These are phyloP conservation scores for Ceratobasidium sp. DNA, from an alignment of 1,284 basidiomycete genomes.

Conservation along the genomic window DNA sequence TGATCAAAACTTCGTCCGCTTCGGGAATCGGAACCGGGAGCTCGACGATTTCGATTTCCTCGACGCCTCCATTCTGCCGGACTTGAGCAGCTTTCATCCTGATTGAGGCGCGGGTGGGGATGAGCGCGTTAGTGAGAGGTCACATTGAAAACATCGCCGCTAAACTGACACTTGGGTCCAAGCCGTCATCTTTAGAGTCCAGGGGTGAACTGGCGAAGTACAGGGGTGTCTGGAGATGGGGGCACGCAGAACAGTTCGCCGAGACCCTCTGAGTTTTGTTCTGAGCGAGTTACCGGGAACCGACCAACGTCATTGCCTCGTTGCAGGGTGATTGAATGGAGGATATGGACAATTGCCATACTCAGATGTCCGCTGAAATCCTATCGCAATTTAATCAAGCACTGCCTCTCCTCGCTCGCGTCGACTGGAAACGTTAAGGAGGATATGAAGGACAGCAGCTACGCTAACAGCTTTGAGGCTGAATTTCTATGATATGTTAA, in stretches of 20 bases:
- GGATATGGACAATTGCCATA: no score
- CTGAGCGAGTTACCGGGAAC: not conserved
- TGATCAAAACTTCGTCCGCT: conserved; percentile 80
- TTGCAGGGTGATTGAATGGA: no score
- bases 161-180: conserved; percentile 3
- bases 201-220: not conserved
- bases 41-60: conserved; percentile 76
- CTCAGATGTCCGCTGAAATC: not conserved
- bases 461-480: not conserved
- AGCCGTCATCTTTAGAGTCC: not conserved
- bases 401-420: not conserved
- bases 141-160: not conserved
- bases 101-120: no score
- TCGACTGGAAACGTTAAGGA: not conserved
- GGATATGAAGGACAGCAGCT: not conserved
- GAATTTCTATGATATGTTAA: no score
- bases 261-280: not conserved
- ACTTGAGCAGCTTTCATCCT: conserved; percentile 63
- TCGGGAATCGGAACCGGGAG: conserved; percentile 71
- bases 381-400: not conserved
- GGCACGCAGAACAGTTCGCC: not conserved
- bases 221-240: not conserved
- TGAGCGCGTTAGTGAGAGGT: not conserved
- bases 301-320: not conserved
- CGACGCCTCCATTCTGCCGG: conserved; percentile 71